These are phyloP conservation scores for Tricholoma hemisulphureum DNA, from an alignment of 768 basidiomycete species.

Conservation along the genomic window DNA sequence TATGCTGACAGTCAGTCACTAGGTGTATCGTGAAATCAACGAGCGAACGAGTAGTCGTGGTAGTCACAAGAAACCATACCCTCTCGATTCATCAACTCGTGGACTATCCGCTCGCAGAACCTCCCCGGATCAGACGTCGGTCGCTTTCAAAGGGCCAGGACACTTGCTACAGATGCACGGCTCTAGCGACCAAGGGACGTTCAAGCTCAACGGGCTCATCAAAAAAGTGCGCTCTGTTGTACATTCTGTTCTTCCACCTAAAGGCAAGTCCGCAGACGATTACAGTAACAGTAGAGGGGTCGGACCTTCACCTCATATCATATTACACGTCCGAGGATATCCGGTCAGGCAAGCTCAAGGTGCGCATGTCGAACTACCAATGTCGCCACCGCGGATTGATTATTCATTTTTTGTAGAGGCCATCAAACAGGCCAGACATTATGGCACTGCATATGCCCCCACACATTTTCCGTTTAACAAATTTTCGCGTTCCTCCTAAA, in stretches of 20 bases:
- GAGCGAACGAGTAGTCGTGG: slow-evolving; percentile 61
- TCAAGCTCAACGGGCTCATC: slow-evolving; percentile 71
- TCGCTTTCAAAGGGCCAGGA: slow-evolving; percentile 32
- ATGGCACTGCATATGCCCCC: slow-evolving; percentile 71
- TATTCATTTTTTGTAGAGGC: slow-evolving; percentile 41
- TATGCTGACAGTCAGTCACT: background rate
- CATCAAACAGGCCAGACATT: slow-evolving; percentile 69
- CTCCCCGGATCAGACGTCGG: slow-evolving; percentile 40
- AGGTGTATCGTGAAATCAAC: slow-evolving; percentile 84
- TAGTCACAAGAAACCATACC: slow-evolving; percentile 48
- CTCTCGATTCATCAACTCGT: slow-evolving; percentile 47
- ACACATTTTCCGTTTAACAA: slow-evolving; percentile 74
- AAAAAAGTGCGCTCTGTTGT: slow-evolving; percentile 61
- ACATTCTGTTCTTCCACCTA: background rate
- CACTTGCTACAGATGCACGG: slow-evolving; percentile 31
- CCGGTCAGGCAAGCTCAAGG: slow-evolving; percentile 61
- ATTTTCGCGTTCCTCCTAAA: slow-evolving; percentile 82
- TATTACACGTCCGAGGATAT: slow-evolving; percentile 84
- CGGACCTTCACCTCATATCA: slow-evolving; percentile 78
- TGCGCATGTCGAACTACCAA: slow-evolving; percentile 16
- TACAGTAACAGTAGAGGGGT: slow-evolving; percentile 75
- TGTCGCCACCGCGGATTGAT: background rate
- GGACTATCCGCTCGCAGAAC: slow-evolving; percentile 35
- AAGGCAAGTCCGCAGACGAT: slow-evolving; percentile 57
- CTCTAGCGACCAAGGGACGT: slow-evolving; percentile 51